Conservation (phyloP, 345 rosid genomes). For the Dipteronia sinensis region DNA sequence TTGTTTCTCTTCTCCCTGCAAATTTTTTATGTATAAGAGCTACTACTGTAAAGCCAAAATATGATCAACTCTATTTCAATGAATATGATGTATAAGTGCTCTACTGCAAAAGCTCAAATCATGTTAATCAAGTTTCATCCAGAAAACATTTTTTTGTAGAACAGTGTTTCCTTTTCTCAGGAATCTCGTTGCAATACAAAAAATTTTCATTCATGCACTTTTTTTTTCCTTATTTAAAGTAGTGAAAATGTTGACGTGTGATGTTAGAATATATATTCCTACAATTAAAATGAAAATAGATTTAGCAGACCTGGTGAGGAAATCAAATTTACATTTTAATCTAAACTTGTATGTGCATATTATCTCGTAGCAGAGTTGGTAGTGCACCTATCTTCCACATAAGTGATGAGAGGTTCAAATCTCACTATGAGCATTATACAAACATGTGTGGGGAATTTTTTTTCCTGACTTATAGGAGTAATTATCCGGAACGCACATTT, state of each 20-base stretch:
- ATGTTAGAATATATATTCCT: too few relatives aligned
- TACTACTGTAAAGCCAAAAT: constrained; percentile 31
- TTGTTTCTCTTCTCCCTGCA: constrained; percentile 11
- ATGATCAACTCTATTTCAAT: constrained; percentile 12
- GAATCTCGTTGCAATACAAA: not conserved
- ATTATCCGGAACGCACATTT: too few relatives aligned
- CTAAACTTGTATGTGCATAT: too few relatives aligned
- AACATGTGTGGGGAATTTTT: too few relatives aligned
- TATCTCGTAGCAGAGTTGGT: too few relatives aligned
- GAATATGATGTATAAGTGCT: constrained; percentile 14
- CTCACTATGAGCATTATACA: too few relatives aligned
- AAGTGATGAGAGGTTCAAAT: too few relatives aligned
- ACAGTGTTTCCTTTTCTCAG: not conserved
- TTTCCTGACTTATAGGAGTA: too few relatives aligned
- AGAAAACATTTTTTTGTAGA: constrained; percentile 12
- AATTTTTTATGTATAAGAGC: constrained; percentile 12
- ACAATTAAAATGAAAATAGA: too few relatives aligned
- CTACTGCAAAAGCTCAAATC: constrained; percentile 28
- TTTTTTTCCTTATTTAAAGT: not conserved
- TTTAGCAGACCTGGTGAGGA: too few relatives aligned
- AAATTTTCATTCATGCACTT: not conserved
- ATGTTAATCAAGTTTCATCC: constrained; percentile 16
- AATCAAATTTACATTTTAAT: too few relatives aligned
- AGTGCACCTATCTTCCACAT: too few relatives aligned
- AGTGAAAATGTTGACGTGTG: not conserved